Evolutionary conservation across 2,329 filamentous ascomycete genomes (phyloP), one percentile per base, ranked within the genome.

Genomic region (Fulvia fulva): DNA sequence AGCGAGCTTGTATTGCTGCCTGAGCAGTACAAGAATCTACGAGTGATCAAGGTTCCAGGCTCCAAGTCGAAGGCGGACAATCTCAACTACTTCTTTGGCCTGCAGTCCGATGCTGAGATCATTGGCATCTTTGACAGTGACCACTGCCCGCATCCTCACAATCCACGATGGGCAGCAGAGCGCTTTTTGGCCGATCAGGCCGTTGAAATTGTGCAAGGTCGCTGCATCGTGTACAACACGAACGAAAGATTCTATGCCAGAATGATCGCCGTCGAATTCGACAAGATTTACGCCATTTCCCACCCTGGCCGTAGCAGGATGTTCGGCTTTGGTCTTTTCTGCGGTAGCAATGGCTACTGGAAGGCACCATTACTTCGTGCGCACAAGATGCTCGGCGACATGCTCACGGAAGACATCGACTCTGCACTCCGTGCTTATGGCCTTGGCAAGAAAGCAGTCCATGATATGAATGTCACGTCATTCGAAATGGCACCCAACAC

Each of bases 211-310:
- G 78, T 80, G 5, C 78, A 80, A 67, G 78, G 78, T 7, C 75
- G 78, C 22, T 80, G 78, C 63, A 73, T 80, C 4, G 71, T 80
- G 30, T 78, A 79, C 69, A 80, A 80, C 64, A 72, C 78, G 5
- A 69, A 71, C 12, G 75, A 76, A 4, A 74, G 70, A 4, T 73
- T 78, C 62, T 70, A 78, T 45, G 74, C 78, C 0, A 74, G 71
- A 49, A 77, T 80, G 76, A 79, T 80, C 16, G 73, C 76, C 1
- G 75, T 80, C 32, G 78, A 80, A 60, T 80, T 80, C 56, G 78
- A 80, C 67, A 80, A 80, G 66, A 80, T 80, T 58, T 80, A 80
- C 62, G 78, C 78, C 2, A 78, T 80, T 11, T 79, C 78, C 11
- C 78, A 80, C 61, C 78, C 78, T 1, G 78, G 78, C 5, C 73